phyloP scores from a whole-genome alignment of 192 early-diverging fungal genomes.

The Dissophora ornata region DNA sequence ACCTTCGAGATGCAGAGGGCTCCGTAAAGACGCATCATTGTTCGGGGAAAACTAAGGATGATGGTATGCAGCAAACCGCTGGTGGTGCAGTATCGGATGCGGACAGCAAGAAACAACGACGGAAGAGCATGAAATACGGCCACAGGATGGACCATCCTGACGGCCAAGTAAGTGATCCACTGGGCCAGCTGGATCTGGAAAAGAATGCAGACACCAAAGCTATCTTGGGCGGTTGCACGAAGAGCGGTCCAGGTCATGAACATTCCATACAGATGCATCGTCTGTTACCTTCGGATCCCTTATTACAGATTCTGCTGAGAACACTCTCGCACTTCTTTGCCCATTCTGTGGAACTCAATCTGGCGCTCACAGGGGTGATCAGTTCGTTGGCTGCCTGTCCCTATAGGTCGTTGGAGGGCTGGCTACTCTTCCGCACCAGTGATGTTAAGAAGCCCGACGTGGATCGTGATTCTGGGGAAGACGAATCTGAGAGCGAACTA shows the following conservation, averaged over 20 bases:
- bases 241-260: background rate
- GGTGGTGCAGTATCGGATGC: slow-evolving; percentile 18
- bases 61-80: slow-evolving; percentile 16
- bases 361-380: slow-evolving; percentile 93
- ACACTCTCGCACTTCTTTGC: slow-evolving; percentile 83
- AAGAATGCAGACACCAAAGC: slow-evolving; percentile 27
- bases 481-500: slow-evolving; percentile 22
- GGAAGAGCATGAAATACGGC: slow-evolving; percentile 64
- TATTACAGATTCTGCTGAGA: slow-evolving; percentile 74
- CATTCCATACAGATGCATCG: slow-evolving; percentile 54
- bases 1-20: slow-evolving; percentile 64
- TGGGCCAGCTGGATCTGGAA: slow-evolving; percentile 6
- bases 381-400: slow-evolving; percentile 82
- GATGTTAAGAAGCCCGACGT: slow-evolving; percentile 51
- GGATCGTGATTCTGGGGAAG: slow-evolving; percentile 52
- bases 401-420: slow-evolving; percentile 79
- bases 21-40: slow-evolving; percentile 60
- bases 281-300: slow-evolving; percentile 68
- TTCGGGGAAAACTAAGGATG: slow-evolving; percentile 40
- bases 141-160: slow-evolving; percentile 44
- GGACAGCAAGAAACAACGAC: slow-evolving; percentile 55
- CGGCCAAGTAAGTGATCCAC: slow-evolving; percentile 5
- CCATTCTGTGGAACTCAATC: slow-evolving; percentile 87
- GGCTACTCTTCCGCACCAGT: slow-evolving; percentile 63
- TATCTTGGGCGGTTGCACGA: slow-evolving; percentile 3